phyloP scores from a whole-genome alignment of 768 basidiomycete genomes.

The Pleurotus giganteus region DNA sequence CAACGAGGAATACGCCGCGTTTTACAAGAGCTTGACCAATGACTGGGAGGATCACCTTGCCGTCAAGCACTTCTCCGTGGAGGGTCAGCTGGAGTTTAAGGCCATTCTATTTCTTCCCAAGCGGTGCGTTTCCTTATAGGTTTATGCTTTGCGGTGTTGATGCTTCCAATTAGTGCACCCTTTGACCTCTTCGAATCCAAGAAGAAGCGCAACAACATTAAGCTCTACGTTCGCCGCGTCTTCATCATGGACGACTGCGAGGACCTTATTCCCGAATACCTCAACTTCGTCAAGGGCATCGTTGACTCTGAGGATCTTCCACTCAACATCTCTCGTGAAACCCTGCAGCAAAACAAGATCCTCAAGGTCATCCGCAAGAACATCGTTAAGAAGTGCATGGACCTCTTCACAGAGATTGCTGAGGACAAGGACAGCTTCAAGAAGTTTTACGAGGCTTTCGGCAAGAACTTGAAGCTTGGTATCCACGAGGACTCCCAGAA shows the following conservation, averaged over 20 bases:
- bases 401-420: slow-evolving; percentile 91
- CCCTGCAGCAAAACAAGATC: slow-evolving; percentile 99
- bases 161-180: slow-evolving; percentile 63
- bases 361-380: slow-evolving; percentile 99
- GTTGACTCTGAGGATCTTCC: slow-evolving; percentile 99
- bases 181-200: slow-evolving; percentile 99
- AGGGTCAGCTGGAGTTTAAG: slow-evolving; percentile 99
- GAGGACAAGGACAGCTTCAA: slow-evolving; percentile 99
- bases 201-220: slow-evolving; percentile 99
- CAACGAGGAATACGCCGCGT: slow-evolving; percentile 87
- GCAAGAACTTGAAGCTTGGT: slow-evolving; percentile 99
- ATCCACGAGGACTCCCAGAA: slow-evolving; percentile 99
- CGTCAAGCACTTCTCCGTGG: slow-evolving; percentile 99
- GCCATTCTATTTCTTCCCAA: slow-evolving; percentile 97
- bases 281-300: slow-evolving; percentile 99
- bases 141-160: slow-evolving; percentile 8
- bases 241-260: slow-evolving; percentile 99
- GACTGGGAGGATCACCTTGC: slow-evolving; percentile 99
- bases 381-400: slow-evolving; percentile 97
- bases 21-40: slow-evolving; percentile 99
- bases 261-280: slow-evolving; percentile 98
- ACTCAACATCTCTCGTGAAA: slow-evolving; percentile 99
- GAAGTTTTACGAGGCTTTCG: slow-evolving; percentile 98
- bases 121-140: slow-evolving; percentile 53
- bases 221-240: slow-evolving; percentile 99